Base-by-base conservation (phyloP, 2,329 filamentous ascomycete genomes). In the Huntiella abstrusa region DNA sequence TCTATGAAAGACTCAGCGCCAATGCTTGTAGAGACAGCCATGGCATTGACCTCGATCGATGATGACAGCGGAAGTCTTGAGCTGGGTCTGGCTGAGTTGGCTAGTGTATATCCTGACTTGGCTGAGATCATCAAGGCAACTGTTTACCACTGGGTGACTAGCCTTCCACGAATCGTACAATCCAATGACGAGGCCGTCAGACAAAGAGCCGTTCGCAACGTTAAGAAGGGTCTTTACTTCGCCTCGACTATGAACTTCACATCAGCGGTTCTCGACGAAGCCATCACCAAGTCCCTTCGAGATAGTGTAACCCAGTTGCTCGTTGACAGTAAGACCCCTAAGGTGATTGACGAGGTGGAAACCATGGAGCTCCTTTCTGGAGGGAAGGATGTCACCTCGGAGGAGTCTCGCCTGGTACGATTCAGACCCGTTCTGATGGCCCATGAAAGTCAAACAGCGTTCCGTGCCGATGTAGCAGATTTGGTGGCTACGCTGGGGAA, bases 121-220 rank as follows among this genome's bases (percentile, higher is more conserved):
- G 63, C 70, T 3, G 75, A 81, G 16, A 64, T 73, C 2, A 64
- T 88, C 19, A 83, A 83, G 54, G 71, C 69, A 22, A 80, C 74
- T 1, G 68, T 92, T 1, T 82, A 88, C 58, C 77, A 77, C 45
- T 95, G 87, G 86, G 71, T 87, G 17, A 74, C 75, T 2, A 79
- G 83, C 36, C 70, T 98, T 13, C 80, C 88, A 4, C 73, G 86
- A 12, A 62, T 84, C 11, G 87, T 95, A 76, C 84, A 88, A 58
- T 75, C 77, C 6, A 80, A 77, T 53, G 86, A 96, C 54, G 85
- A 94, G 53, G 68, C 69, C n/a, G 66, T 71, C 22, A 93, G 92
- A 58, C 70, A 76, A 51, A 70, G 72, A 47, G 76, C 79, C 2
- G 71, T 96, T 19, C 70, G 71, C 22, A 83, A 88, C 51, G 70